phyloP scores from a whole-genome alignment of 73 alveolate species.

The Paramecium bursaria region DNA sequence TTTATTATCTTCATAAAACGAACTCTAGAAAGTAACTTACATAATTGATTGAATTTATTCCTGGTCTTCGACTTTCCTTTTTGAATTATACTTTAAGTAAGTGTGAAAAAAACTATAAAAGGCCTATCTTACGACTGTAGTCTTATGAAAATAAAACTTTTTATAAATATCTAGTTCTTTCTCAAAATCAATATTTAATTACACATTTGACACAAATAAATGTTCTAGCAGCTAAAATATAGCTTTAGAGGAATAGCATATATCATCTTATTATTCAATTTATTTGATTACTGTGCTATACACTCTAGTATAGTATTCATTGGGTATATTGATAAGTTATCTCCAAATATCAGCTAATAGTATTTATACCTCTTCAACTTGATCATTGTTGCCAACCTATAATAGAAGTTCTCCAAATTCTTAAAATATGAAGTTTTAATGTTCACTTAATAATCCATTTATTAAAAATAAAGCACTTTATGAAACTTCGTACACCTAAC shows the following conservation, averaged over 20 bases:
- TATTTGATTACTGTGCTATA: not conserved
- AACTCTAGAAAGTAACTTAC: constrained; percentile 17
- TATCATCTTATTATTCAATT: constrained; percentile 38
- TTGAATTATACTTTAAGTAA: not conserved
- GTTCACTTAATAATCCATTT: constrained; percentile 16
- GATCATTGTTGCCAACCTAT: constrained; percentile 11
- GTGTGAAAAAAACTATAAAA: constrained; percentile 28
- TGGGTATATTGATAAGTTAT: not conserved
- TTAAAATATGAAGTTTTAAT: not conserved
- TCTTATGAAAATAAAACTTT: constrained; percentile 48
- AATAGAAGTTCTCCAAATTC: constrained; percentile 7
- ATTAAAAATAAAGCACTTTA: constrained; percentile 54
- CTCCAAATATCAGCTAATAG: constrained; percentile 60
- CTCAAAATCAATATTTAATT: not conserved
- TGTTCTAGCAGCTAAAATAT: constrained; percentile 8
- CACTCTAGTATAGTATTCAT: not conserved
- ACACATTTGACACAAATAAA: not conserved
- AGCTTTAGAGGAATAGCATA: constrained; percentile 37
- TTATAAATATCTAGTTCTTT: constrained; percentile 10
- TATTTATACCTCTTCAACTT: constrained; percentile 22
- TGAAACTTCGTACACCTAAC: constrained; percentile 26
- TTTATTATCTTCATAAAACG: constrained; percentile 23
- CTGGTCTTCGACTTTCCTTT: not conserved
- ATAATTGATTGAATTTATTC: constrained; percentile 2
- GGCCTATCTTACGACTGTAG: constrained; percentile 12